Evolutionary conservation across 1,139 yeast species (phyloP), one percentile per base, ranked within the genome.

Genomic region (Hanseniaspora uvarum): DNA sequence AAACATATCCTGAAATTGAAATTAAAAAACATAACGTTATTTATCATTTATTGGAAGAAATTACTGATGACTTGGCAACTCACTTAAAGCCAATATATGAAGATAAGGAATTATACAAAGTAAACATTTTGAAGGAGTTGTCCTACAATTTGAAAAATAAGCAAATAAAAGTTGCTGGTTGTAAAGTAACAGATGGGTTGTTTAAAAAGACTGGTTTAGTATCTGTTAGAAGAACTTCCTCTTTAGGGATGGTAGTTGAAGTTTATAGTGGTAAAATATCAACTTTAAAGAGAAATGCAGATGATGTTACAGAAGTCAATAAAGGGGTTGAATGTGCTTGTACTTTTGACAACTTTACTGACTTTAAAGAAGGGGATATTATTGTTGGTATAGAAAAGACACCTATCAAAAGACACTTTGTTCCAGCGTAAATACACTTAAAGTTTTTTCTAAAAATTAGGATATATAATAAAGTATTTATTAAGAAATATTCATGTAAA

Each of bases 261-360:
- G 70, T 92, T 1, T 86, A 72, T 66, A 75, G 75, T 52, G 98
- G 98, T 3, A 72, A 72, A 12, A 68, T 92, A 21, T 77, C 82
- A 1, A 80, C 94, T 4, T 74, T 92, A 68, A 88, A 86, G 68
- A 88, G 85, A 59, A 82, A 80, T 56, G 88, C 87, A 65, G 92
- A 86, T 52, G 95, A 86, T 61, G 85, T 84, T 4, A 62, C 71
- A 1, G 94, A 85, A 61, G 86, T 86, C 8, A 79, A 79, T 56
- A 88, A 86, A 69, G 96, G 95, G 31, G 77, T 78, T 41, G 98
- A 92, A 61, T 92, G 97, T 72, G 98, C 98, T 52, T 66, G 92
- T 41, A 71, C 88, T 0, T 81, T 92, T 62, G 81, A 77, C 1
- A 71, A 71, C 52, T 88, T 89, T 82, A 81, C 80, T 40, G 77